A percentile compares a stretch with the other conserved stretches of the same genome.
phyloP scores from a whole-genome alignment of 352 stramenopile species.

The Phytopythium cucurbitacearum region DNA sequence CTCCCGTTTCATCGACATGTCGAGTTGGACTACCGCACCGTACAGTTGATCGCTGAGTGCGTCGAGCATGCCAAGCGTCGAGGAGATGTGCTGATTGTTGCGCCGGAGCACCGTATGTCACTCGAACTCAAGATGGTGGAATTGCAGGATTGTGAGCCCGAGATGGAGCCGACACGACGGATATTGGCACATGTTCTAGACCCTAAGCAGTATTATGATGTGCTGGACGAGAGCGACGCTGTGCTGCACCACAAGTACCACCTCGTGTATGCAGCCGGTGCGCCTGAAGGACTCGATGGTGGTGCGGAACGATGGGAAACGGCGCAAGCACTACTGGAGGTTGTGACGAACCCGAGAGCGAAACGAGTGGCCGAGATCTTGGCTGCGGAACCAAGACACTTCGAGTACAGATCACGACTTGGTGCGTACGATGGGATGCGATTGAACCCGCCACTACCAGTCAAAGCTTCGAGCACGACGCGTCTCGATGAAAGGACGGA shows the following conservation, averaged over 20 bases:
- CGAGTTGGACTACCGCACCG: constrained; percentile 17
- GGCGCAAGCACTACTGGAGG: constrained; percentile 43
- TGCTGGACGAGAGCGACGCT: constrained; percentile 88
- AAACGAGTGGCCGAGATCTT: neutral
- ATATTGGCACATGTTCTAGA: constrained; percentile 40
- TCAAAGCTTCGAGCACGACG: too few species aligned
- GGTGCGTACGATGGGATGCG: constrained; percentile 43
- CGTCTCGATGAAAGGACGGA: constrained; percentile 9
- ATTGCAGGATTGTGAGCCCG: neutral
- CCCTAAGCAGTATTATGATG: constrained; percentile 52
- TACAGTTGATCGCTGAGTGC: constrained; percentile 27
- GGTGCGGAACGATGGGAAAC: constrained; percentile 48
- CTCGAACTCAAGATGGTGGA: constrained; percentile 76
- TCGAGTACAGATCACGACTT: constrained; percentile 26
- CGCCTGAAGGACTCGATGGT: constrained; percentile 31
- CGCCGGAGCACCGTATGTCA: constrained; percentile 86
- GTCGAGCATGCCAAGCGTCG: constrained; percentile 30
- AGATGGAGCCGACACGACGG: neutral
- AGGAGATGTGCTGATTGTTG: constrained; percentile 62
- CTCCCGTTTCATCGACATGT: constrained; percentile 70
- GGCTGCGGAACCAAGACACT: neutral
- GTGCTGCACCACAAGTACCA: constrained; percentile 86
- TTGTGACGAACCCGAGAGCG: constrained; percentile 7
- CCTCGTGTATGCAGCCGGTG: constrained; percentile 83
- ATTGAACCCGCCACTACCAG: constrained; percentile 14